Conservation (phyloP, 352 stramenopile genomes). For the Globisporangium megalacanthum region DNA sequence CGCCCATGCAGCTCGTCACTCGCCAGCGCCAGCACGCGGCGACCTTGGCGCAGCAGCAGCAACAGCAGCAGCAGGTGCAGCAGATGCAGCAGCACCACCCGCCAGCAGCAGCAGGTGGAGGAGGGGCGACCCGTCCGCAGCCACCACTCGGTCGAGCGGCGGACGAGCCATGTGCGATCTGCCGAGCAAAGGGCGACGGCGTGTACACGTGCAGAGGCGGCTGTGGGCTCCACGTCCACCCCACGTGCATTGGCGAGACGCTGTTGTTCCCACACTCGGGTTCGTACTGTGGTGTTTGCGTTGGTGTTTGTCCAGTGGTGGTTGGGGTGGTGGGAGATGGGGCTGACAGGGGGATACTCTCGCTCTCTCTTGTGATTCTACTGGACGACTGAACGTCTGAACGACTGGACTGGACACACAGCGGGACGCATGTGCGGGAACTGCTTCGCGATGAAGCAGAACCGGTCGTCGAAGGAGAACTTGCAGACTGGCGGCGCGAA, state of each 20-base stretch:
- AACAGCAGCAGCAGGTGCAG: slow-evolving; percentile 4
- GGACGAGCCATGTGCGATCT: slow-evolving; percentile 41
- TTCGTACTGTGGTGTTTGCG: not conserved
- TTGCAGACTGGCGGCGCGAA: slow-evolving; percentile 51
- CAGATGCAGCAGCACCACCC: not conserved
- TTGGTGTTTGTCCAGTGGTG: too few relatives aligned
- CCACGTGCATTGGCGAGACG: slow-evolving; percentile 52
- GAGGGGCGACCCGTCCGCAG: not conserved
- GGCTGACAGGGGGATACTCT: too few relatives aligned
- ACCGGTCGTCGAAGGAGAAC: slow-evolving; percentile 63
- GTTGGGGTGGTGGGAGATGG: not conserved
- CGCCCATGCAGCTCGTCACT: slow-evolving; percentile 31
- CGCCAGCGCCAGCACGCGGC: slow-evolving; percentile 24
- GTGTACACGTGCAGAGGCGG: slow-evolving; percentile 52
- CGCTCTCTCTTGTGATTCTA: too few relatives aligned
- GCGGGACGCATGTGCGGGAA: slow-evolving; percentile 62
- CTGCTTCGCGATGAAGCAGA: slow-evolving; percentile 68
- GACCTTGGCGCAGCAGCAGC: slow-evolving; percentile 15
- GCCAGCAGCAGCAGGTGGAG: not conserved
- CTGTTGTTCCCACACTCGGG: slow-evolving; percentile 49
- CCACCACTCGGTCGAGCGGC: not conserved
- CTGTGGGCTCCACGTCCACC: slow-evolving; percentile 55
- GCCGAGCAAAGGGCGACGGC: slow-evolving; percentile 38
- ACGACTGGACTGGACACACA: slow-evolving; percentile 7
- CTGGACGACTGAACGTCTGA: too few relatives aligned